These are phyloP conservation scores for Dendrobium nobile DNA, from an alignment of 106 monocot species.

Conservation along the genomic window DNA sequence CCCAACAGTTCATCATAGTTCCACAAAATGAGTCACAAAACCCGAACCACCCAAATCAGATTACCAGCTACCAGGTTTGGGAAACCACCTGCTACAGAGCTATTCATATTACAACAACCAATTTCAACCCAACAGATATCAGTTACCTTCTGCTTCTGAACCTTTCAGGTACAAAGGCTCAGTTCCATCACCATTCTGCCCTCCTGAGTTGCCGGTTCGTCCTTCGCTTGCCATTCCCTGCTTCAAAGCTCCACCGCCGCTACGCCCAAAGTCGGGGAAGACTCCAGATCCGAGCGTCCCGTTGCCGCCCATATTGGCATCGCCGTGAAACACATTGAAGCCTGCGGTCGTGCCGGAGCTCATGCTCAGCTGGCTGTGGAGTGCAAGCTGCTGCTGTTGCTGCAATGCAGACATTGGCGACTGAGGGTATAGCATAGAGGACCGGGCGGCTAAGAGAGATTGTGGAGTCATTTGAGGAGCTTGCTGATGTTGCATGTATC, in stretches of 20 bases:
- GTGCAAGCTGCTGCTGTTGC: slow-evolving; percentile 40
- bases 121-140: not conserved
- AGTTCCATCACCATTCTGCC: slow-evolving; percentile 50
- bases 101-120: not conserved
- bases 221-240: slow-evolving; percentile 35
- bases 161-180: slow-evolving; percentile 57
- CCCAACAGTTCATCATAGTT: not conserved
- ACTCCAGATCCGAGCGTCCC: slow-evolving; percentile 20
- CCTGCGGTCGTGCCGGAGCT: slow-evolving; percentile 39
- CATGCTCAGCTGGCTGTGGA: slow-evolving; percentile 58
- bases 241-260: slow-evolving; percentile 18
- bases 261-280: slow-evolving; percentile 55
- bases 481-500: slow-evolving; percentile 68
- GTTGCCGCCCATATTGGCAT: slow-evolving; percentile 32
- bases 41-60: slow-evolving; percentile 3
- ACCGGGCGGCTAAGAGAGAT: slow-evolving; percentile 58
- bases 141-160: slow-evolving; percentile 60
- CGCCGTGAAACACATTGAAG: slow-evolving; percentile 67
- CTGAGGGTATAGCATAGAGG: slow-evolving; percentile 67
- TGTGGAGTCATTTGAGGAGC: slow-evolving; percentile 52
- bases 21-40: not conserved
- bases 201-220: slow-evolving; percentile 40
- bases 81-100: not conserved
- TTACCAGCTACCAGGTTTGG: not conserved
- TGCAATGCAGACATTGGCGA: slow-evolving; percentile 58